Evolutionary conservation across 2,329 filamentous ascomycete genomes (phyloP), one percentile per base, ranked within the genome.

Genomic region (Penicillium sp.): DNA sequence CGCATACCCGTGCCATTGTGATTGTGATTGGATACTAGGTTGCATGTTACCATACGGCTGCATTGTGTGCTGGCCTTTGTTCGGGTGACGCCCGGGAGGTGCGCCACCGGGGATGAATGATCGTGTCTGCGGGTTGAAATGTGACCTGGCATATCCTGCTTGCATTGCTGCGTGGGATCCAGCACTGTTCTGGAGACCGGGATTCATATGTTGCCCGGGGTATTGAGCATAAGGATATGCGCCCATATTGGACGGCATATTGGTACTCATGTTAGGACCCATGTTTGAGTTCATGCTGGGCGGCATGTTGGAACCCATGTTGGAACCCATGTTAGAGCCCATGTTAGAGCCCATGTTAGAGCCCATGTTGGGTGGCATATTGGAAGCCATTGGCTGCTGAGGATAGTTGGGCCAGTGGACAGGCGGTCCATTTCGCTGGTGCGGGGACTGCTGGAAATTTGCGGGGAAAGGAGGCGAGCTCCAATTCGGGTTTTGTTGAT

Each of bases 71-170:
- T 70, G 69, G 52, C 61, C 65, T 56, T 73, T 71, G 44, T 64
- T 69, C 30, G 70, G 67, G 51, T 73, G 71, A 46, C 73, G 72
- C 12, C 62, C 50, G 14, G 67, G 59, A 35, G 70, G 58, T 31
- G 67, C 64, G 41, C 84, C 78, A 49, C 80, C 81, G 1, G 93
- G 93, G 25, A 96, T 84, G 73, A 97, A 97, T 0, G 92, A 89
- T 68, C 96, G 90, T 16, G 90, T 97, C 76, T 96, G 92, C 0
- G 92, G 93, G 69, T 97, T 97, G 77, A 97, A 97, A 12, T 88
- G 85, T 65, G 91, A 90, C 55, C 91, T 83, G 68, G 89, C 90
- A 69, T 85, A 95, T 74, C 88, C 94, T 35, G 90, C 90, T 14
- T 91, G 90, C 54, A 95, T 86, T 6, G 90, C 89, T 6, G 91